These are phyloP conservation scores for Solanum hybrid DNA, from an alignment of 305 asterid genomes.

Conservation along the genomic window DNA sequence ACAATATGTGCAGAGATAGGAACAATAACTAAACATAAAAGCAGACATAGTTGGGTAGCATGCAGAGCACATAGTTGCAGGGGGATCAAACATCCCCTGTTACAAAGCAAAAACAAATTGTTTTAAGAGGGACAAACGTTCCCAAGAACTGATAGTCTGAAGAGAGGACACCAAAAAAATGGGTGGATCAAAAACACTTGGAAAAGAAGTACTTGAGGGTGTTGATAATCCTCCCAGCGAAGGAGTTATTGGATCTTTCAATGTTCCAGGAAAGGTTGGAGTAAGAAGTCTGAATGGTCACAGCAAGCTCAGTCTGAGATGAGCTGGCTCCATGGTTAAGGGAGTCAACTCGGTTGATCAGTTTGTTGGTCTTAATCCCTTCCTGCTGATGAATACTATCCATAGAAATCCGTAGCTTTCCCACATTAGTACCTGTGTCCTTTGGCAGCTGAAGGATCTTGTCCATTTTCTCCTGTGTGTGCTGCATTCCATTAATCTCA, in stretches of 20 bases:
- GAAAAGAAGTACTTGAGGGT: background rate
- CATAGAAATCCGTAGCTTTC: background rate
- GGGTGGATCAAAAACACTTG: background rate
- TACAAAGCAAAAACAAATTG: background rate
- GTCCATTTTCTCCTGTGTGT: background rate
- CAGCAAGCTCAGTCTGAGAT: background rate
- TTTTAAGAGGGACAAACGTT: background rate
- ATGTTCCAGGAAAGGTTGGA: background rate
- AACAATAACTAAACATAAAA: background rate
- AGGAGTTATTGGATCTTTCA: background rate
- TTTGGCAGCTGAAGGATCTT: background rate
- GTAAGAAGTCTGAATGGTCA: background rate
- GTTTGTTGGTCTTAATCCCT: background rate
- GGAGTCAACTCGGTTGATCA: background rate
- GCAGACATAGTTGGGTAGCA: background rate
- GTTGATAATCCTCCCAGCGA: background rate
- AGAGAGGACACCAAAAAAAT: background rate
- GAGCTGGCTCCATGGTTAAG: background rate
- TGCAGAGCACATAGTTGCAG: background rate
- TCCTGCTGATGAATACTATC: background rate
- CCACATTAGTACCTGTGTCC: background rate
- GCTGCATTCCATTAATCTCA: background rate
- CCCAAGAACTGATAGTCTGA: background rate
- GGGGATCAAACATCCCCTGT: background rate
- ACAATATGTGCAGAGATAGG: background rate